Percentiles rank a stretch among this genome's conserved stretches.
Conservation (phyloP, 805 yeast genomes). For the Candida krabiensis region DNA sequence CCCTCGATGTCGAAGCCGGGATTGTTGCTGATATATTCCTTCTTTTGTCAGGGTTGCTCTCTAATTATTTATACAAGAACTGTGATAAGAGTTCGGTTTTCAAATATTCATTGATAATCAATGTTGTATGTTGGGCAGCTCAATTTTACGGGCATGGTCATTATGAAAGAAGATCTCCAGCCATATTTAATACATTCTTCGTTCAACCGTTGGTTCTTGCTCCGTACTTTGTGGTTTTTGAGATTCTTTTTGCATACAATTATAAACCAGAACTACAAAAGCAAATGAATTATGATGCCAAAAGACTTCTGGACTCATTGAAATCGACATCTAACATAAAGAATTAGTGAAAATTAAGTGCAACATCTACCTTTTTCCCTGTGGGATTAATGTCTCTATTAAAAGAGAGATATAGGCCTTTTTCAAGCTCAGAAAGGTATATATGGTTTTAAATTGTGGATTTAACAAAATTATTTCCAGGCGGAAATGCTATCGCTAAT, state of each 20-base stretch:
- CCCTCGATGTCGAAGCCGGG: constrained; percentile 55
- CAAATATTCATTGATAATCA: constrained; percentile 39
- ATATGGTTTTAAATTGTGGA: too few species aligned
- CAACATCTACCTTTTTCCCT: too few species aligned
- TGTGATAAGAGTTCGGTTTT: constrained; percentile 24
- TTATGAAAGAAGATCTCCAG: constrained; percentile 83
- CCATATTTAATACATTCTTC: constrained; percentile 75
- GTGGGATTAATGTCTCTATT: too few species aligned
- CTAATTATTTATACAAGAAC: constrained; percentile 13
- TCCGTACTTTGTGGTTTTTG: constrained; percentile 85
- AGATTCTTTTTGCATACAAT: constrained; percentile 70
- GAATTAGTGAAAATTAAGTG: too few species aligned
- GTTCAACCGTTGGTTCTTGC: constrained; percentile 87
- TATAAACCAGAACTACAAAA: constrained; percentile 50
- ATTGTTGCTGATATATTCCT: constrained; percentile 42
- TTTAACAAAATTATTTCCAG: too few species aligned
- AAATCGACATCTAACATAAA: too few species aligned
- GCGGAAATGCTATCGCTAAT: too few species aligned
- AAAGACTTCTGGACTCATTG: constrained; percentile 34
- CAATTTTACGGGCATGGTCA: constrained; percentile 89
- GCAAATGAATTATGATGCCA: constrained; percentile 49
- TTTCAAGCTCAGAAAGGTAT: too few species aligned
- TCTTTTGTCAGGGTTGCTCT: constrained; percentile 18
- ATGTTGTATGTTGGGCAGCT: constrained; percentile 66
- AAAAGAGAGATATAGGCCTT: too few species aligned